Evolutionary conservation across 2,329 filamentous ascomycete species (phyloP), one percentile per base, ranked within the genome.

Genomic region (Hymenoscyphus occultus): DNA sequence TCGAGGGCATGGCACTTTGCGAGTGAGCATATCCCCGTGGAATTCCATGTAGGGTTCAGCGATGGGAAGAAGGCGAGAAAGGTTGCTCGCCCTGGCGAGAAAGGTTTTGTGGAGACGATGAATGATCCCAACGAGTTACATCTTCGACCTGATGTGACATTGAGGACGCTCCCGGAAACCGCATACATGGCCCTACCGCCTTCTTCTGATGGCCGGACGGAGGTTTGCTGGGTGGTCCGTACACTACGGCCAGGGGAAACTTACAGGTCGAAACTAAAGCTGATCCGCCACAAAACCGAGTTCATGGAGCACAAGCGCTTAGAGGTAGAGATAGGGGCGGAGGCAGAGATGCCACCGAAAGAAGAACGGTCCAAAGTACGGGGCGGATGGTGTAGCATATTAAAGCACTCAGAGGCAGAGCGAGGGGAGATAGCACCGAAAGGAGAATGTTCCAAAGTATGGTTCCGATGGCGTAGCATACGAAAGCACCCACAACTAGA

Each of bases 81-180:
- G 42, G 19, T 22, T 22, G 22, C 22, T 22, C 22, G 22, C 22
- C 22, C 22, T 22, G 14, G 42, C 42, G 5, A 19, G 14, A 5
- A 48, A 5, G 48, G 22, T 2, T 57, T 16, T 39, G 28, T 12
- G 56, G 28, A 57, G 28, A 13, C 32, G 6, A 7, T 57, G 28
- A 39, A 57, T n/a, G 16, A 35, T 10, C 28, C 28, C 28, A 5
- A 35, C 35, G 12, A 10, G n/a, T 14, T 57, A 5, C 56, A 57
- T 35, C 56, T 57, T n/a, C 56, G 56, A 39, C 19, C 56, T 16
- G 56, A 57, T 5, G 56, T 57, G n/a, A 16, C 35, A 14, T 57
- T 39, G 5, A 57, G 32, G 22, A 28, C 56, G n/a, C 9, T 57
- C 4, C 56, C 56, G 6, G 13, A 14, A 14, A 19, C 13, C 13